These are phyloP conservation scores for Penicillium samsonianum DNA, from an alignment of 495 filamentous ascomycete genomes.

Conservation along the genomic window DNA sequence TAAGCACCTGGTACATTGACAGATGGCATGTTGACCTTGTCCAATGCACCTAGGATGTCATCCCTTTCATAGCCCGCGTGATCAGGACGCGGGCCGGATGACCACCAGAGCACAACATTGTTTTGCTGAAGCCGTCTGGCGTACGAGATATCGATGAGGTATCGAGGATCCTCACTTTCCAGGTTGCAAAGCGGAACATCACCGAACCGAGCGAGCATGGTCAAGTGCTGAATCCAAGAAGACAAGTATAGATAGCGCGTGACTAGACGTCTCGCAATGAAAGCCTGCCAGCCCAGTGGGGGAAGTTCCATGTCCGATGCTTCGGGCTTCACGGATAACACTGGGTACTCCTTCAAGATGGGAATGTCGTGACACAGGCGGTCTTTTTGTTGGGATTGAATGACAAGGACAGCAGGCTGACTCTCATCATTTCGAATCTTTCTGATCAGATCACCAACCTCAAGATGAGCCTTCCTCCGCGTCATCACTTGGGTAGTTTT, in stretches of 20 bases:
- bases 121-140: conserved; percentile 86
- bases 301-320: conserved; percentile 82
- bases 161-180: conserved; percentile 89
- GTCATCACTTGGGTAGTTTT: conserved; percentile 85
- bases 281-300: conserved; percentile 89
- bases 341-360: conserved; percentile 79
- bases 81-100: conserved; percentile 77
- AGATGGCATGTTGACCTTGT: conserved; percentile 90
- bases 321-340: conserved; percentile 77
- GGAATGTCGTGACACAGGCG: conserved; percentile 83
- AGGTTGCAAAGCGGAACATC: conserved; percentile 94
- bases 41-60: conserved; percentile 78
- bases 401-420: conserved; percentile 75
- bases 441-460: conserved; percentile 80
- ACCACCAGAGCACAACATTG: conserved; percentile 99
- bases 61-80: conserved; percentile 97
- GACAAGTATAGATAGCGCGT: conserved; percentile 88
- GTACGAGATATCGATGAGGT: conserved; percentile 94
- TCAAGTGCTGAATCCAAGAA: conserved; percentile 87
- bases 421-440: conserved; percentile 83
- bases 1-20: conserved; percentile 92
- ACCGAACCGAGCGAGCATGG: conserved; percentile 84
- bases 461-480: conserved; percentile 81
- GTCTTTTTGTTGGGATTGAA: conserved; percentile 85
- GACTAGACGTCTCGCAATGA: conserved; percentile 82